Conservation (phyloP, 768 basidiomycete species). For the Auricularia heimuer region DNA sequence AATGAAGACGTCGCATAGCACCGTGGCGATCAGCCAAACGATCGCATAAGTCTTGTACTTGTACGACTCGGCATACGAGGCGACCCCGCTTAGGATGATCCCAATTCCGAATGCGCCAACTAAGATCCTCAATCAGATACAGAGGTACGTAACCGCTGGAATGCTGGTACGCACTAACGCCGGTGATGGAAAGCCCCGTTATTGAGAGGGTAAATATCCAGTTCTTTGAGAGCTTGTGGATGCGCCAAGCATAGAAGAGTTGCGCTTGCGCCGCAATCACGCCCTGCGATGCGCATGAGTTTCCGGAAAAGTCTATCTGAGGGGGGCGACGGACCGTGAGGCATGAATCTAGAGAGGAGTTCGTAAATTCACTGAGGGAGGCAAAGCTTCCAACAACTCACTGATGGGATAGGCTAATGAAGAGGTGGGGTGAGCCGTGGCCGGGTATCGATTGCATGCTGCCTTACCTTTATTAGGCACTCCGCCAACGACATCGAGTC, state of each 20-base stretch:
- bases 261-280: constrained; percentile 5
- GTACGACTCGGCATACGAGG: not conserved
- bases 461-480: not conserved
- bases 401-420: not conserved
- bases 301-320: not conserved
- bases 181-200: not conserved
- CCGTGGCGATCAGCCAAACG: not conserved
- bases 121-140: not conserved
- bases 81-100: not conserved
- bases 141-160: not conserved
- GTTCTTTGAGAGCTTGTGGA: constrained; percentile 3
- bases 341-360: too few relatives aligned
- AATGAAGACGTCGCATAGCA: not conserved
- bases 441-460: too few relatives aligned
- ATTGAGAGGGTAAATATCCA: not conserved
- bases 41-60: not conserved
- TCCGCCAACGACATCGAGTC: not conserved
- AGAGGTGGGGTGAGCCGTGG: not conserved
- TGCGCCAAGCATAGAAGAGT: constrained; percentile 8
- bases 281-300: not conserved
- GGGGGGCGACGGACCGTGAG: not conserved
- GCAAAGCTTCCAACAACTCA: too few relatives aligned
- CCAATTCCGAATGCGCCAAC: not conserved
- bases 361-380: not conserved
- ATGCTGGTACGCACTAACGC: not conserved